A percentile compares a stretch with the other conserved stretches of the same genome.
Conservation (phyloP, 2,329 filamentous ascomycete genomes). For the Stagonosporopsis tanaceti region DNA sequence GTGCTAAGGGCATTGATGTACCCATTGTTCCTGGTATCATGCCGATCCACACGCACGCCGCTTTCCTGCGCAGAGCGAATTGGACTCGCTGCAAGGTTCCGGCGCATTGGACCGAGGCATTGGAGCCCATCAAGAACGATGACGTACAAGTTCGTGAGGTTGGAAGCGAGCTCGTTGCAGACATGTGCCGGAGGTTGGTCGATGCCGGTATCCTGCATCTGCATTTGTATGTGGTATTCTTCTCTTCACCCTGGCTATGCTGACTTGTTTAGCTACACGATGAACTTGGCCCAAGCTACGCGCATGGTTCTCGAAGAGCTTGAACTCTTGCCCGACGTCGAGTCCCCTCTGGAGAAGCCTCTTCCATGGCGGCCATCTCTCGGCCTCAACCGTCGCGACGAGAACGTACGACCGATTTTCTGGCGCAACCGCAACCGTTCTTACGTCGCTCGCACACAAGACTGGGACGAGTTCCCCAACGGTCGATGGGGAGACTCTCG, state of each 20-base stretch:
- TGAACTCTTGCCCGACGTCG: slow-evolving; percentile 77
- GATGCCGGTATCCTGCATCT: slow-evolving; percentile 83
- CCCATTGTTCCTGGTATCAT: slow-evolving; percentile 89
- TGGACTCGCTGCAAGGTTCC: slow-evolving; percentile 91
- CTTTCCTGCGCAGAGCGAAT: slow-evolving; percentile 86
- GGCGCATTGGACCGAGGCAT: slow-evolving; percentile 76
- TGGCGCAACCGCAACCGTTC: slow-evolving; percentile 98
- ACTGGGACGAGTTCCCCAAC: slow-evolving; percentile 99
- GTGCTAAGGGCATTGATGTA: slow-evolving; percentile 81
- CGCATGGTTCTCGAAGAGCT: slow-evolving; percentile 94
- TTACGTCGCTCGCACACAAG: slow-evolving; percentile 92
- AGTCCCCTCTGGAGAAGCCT: slow-evolving; percentile 84
- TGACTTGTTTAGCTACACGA: slow-evolving; percentile 74
- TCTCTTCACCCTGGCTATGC: not conserved
- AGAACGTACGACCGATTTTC: slow-evolving; percentile 98
- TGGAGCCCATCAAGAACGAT: slow-evolving; percentile 96
- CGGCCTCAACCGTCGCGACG: slow-evolving; percentile 83
- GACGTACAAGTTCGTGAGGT: slow-evolving; percentile 90
- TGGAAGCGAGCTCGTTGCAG: slow-evolving; percentile 84
- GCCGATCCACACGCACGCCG: slow-evolving; percentile 94
- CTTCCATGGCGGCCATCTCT: slow-evolving; percentile 97
- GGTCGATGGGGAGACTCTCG: slow-evolving; percentile 97
- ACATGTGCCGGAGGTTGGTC: slow-evolving; percentile 88
- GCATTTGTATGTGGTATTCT: slow-evolving; percentile 71
- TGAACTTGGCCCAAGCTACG: slow-evolving; percentile 96